Evolutionary conservation across 1,139 yeast genomes (phyloP), one percentile per base, ranked within the genome.

Genomic region (Yamadazyma oceani): DNA sequence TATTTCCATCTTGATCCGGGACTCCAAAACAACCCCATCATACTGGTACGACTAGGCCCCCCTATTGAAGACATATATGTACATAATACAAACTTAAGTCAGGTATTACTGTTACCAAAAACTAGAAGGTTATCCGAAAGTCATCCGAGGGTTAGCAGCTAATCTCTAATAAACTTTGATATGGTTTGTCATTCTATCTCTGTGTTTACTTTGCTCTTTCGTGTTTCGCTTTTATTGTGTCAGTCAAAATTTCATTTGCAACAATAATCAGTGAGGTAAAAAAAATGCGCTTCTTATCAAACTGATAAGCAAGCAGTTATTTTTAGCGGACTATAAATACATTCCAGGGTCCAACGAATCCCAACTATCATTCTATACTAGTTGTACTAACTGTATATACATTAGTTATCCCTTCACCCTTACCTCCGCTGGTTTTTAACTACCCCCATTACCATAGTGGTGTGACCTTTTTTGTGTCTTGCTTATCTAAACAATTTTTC

Each of bases 11-110:
- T 27, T 27, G 13, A 27, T 27, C 19, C 14, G 16, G 21, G 30
- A 27, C 16, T 27, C 30, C 21, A 14, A 27, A 27, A 16, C 30
- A 16, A 27, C 30, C 13, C 30, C 30, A 4, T 27, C 30, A 7
- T 27, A 27, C 21, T 27, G 30, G 30, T 27, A 27, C n/a, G 30
- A 27, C 19, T 27, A 27, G 13, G 8, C n/a, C n/a, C n/a, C n/a
- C n/a, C n/a, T 11, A 11, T 24, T 13, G 11, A 26, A 16, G 7
- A 5, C 14, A 8, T 26, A 26, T 6, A 26, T 5, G 14, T 26
- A 26, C 26, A 24, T 8, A 24, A n/a, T n/a, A n/a, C n/a, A n/a
- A n/a, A n/a, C n/a, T n/a, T n/a, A n/a, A n/a, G n/a, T n/a, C n/a
- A n/a, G n/a, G n/a, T n/a, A n/a, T n/a, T n/a, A n/a, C n/a, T n/a